Base-by-base conservation (phyloP, 2,329 filamentous ascomycete genomes). In the Fusarium sp. region DNA sequence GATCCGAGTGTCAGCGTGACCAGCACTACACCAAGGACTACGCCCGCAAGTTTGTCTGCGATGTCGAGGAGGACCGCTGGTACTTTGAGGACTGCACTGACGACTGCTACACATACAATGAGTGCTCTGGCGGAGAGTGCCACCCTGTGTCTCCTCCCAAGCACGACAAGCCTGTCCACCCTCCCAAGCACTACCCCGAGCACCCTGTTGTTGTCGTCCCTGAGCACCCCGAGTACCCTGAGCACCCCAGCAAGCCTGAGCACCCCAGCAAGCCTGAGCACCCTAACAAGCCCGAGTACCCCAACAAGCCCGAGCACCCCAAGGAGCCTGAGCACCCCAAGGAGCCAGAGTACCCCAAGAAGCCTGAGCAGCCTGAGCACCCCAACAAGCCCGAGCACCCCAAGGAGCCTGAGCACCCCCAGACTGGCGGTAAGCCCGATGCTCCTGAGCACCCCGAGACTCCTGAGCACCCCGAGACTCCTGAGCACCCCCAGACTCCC, bases 1-100 rank as follows among this genome's bases (percentile, higher is more conserved):
- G 71, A 41, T 66, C 62, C 50, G 61, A 71, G 51, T 77, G 74
- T 66, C 53, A 55, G 15, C 49, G 50, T 47, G 61, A 66, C 23
- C 70, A 70, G 61, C 58, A 69, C 46, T 71, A 71, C 68, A 53
- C 63, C 43, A 62, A 64, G 31, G 61, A 73, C 66, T 57, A 68
- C 50, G 50, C 65, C 48, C 72, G 73, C 67, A 73, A 76, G 58
- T 64, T 70, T 36, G 64, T 72, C 66, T 77, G 75, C 69, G 54
- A 59, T 5, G 48, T 53, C 4, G 62, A 68, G 27, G 68, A 68
- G 38, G 49, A 71, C 9, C 57, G 72, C 21, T 76, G 69, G 69
- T 61, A 66, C 60, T 68, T 72, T 54, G 69, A 71, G 56, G 51
- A 55, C 17, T 76, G 73, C 66, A 43, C 60, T 6, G 67, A 69